phyloP scores from a whole-genome alignment of 1,139 yeast genomes.

The Protomyces macrosporus region DNA sequence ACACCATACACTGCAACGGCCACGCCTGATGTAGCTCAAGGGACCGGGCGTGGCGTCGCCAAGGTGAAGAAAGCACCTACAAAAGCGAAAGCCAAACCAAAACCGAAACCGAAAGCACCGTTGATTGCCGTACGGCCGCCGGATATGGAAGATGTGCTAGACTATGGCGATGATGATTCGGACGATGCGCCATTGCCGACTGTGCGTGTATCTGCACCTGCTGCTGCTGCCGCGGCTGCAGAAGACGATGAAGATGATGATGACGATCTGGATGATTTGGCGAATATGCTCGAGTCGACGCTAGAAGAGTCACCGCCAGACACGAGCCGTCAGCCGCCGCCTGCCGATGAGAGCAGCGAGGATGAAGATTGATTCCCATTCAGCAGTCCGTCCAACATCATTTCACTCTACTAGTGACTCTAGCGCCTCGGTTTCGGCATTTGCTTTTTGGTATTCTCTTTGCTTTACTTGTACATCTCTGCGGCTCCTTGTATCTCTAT shows the following conservation, averaged over 20 bases:
- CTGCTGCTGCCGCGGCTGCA: not conserved
- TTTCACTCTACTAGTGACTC: too few species aligned
- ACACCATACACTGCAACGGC: not conserved
- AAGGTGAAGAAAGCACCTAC: not conserved
- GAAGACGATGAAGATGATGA: conserved; percentile 22
- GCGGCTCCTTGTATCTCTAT: not conserved
- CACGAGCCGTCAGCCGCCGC: not conserved
- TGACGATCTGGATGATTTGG: conserved; percentile 16
- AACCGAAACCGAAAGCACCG: not conserved
- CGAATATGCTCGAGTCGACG: conserved; percentile 20
- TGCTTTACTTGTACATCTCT: not conserved
- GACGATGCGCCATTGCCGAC: not conserved
- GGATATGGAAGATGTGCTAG: not conserved
- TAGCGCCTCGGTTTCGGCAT: not conserved
- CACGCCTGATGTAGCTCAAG: not conserved
- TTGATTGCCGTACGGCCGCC: not conserved
- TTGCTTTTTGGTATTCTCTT: not conserved
- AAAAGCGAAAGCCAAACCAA: not conserved
- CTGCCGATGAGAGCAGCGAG: conserved; percentile 17
- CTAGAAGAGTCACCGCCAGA: conserved; percentile 12
- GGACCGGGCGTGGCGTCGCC: not conserved
- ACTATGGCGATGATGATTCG: not conserved
- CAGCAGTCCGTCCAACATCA: too few species aligned
- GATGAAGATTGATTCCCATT: conserved; percentile 11
- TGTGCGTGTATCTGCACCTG: not conserved